Base-by-base conservation (phyloP, 306 rosid genomes). In the Chamaecrista fasciculata region DNA sequence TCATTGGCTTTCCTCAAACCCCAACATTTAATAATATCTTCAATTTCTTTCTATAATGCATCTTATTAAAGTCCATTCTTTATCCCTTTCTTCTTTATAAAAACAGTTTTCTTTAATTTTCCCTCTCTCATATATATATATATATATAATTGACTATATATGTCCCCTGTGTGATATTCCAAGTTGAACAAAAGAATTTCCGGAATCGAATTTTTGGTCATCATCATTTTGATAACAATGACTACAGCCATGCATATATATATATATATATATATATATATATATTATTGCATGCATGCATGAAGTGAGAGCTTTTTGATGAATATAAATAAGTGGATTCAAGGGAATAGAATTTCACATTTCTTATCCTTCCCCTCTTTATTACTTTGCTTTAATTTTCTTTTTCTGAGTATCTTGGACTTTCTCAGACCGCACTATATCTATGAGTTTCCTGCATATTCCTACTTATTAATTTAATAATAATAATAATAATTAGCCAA, bases 1-100 rank as follows among this genome's bases (percentile, higher is more conserved):
- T 86, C 86, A 70, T 60, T 62, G 65, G 66, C 97, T 91, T 89
- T 88, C 83, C 75, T 64, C 82, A 88, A 85, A 80, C 88, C 74
- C 81, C 60, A 76, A 28, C 18, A n/a, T n/a, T n/a, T n/a, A 63
- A 73, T 91, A 88, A 86, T 84, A 88, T 83, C 67, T 62, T 60
- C 68, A 53, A 74, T 80, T 80, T 0, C 18, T 4, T 2, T 43
- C 0, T 40, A 70, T 80, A 72, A 76, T 82, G 85, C 85, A 58
- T 73, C 73, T 29, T 4, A 2, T 36, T 52, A 79, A 78, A 81
- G 63, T 53, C 66, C 82, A 74, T 67, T 83, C 72, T 23, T 73
- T 71, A 42, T 24, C 60, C 37, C 80, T n/a, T n/a, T n/a, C n/a
- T n/a, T n/a, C n/a, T n/a, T n/a, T n/a, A n/a, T n/a, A n/a, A n/a